Conservation (phyloP, 2,329 filamentous ascomycete genomes). For the Pseudofabraea citricarpa region DNA sequence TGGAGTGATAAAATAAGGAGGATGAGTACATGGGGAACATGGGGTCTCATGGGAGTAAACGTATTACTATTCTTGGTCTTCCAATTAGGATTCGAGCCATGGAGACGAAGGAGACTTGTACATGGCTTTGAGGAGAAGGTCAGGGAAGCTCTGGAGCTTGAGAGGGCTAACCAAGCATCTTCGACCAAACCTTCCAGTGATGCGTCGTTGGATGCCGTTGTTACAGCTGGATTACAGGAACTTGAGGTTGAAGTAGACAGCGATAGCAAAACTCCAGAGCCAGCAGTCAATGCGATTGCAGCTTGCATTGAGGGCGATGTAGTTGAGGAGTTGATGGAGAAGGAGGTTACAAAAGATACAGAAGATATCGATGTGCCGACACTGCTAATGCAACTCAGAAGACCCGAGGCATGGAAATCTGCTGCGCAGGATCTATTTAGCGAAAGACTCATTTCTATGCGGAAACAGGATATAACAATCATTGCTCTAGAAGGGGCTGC, state of each 20-base stretch:
- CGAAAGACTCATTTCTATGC: conserved; percentile 56
- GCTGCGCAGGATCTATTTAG: conserved; percentile 57
- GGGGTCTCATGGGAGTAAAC: conserved; percentile 96
- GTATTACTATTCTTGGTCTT: conserved; percentile 82
- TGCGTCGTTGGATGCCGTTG: conserved; percentile 15
- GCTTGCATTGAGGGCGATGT: conserved; percentile 13
- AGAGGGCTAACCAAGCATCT: conserved; percentile 20
- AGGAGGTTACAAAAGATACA: conserved; percentile 14
- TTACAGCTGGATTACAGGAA: conserved; percentile 17
- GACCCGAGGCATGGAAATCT: conserved; percentile 39
- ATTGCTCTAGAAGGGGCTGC: conserved; percentile 63
- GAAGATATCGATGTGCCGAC: conserved; percentile 16
- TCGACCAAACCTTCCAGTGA: conserved; percentile 8
- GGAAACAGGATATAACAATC: conserved; percentile 67
- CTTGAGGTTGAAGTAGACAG: conserved; percentile 14
- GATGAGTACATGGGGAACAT: conserved; percentile 97
- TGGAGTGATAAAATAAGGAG: conserved; percentile 97
- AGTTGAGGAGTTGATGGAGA: conserved; percentile 3
- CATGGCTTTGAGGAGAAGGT: conserved; percentile 78
- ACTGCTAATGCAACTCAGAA: conserved; percentile 9
- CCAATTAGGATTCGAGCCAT: conserved; percentile 88
- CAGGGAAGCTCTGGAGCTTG: conserved; percentile 61
- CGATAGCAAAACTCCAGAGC: conserved; percentile 5
- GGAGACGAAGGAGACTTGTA: conserved; percentile 77
- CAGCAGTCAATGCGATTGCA: conserved; percentile 19